Evolutionary conservation across 306 rosid species (phyloP), one percentile per base, ranked within the genome.

Genomic region (Gillenia trifoliata): DNA sequence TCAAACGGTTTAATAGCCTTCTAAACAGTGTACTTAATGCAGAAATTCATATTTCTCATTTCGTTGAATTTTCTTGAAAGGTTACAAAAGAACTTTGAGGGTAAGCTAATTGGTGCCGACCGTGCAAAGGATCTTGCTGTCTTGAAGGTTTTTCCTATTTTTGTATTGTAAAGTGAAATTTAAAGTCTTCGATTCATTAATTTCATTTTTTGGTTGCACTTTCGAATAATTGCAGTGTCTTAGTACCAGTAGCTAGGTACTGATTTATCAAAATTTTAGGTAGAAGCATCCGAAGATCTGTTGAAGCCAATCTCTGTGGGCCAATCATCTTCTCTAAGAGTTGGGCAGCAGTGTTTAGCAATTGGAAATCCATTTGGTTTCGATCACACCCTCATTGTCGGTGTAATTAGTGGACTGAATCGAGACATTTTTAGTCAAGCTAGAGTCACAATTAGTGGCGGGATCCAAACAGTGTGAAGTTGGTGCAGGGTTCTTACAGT

Each of bases 361-460:
- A 94, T 91, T 76, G 98, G 98, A 73, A 94, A 94, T 78, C 98
- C 98, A 23, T 94, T 94, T 82, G 98, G 98, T 64, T 94, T 94
- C 52, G 97, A 91, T 87, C 98, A 94, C 72, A 91, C 98, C 64
- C 96, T 94, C 69, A 91, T 97, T 11, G 97, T 88, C 60, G 98
- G 98, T 40, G 95, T 94, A 57, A 86, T 94, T 17, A 90, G 98
- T 23, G 97, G 98, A 74, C 86, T 94, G 71, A 85, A 94, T 56
- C 89, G 97, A 65, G 98, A 94, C 77, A 91, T 94, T 59, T 88
- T 83, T 67, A 90, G 98, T 85, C 91, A 88, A 84, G 77, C 92
- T 3, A 97, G 98, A 50, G 98, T 91, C 77, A 91, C 97, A 79
- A 94, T 94, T 71, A 92, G 94, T 22, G 94, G 98, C 49, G 98